These are phyloP conservation scores for Phialophora chinensis DNA, from an alignment of 2,329 filamentous ascomycete species.

Conservation along the genomic window DNA sequence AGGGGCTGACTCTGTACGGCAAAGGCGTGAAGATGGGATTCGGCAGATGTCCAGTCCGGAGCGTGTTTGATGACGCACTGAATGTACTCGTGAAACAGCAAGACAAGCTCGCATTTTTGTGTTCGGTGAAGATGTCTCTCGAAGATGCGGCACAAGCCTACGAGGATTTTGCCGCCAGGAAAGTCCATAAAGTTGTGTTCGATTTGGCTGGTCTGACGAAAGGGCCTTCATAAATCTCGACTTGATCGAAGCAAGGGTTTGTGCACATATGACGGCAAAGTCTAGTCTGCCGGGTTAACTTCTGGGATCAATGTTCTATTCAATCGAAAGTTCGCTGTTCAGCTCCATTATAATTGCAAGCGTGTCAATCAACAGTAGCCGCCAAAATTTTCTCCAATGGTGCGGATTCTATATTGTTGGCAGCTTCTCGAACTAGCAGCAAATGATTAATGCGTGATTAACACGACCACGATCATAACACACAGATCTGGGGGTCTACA, in stretches of 20 bases:
- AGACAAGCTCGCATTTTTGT: slow-evolving; percentile 61
- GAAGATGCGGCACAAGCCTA: slow-evolving; percentile 33
- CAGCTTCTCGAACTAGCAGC: too few species aligned
- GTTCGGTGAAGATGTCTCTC: slow-evolving; percentile 9
- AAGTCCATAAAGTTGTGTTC: slow-evolving; percentile 18
- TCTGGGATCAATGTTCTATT: too few species aligned
- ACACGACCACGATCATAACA: too few species aligned
- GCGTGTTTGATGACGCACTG: slow-evolving; percentile 70
- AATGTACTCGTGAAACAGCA: slow-evolving; percentile 70
- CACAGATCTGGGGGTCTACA: too few species aligned
- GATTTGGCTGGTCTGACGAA: slow-evolving; percentile 3
- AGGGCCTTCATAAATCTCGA: background rate
- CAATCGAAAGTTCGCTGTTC: too few species aligned
- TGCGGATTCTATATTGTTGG: too few species aligned
- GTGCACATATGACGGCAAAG: too few species aligned
- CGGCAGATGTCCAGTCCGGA: slow-evolving; percentile 76
- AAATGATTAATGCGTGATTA: too few species aligned
- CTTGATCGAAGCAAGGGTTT: background rate
- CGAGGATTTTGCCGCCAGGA: slow-evolving; percentile 27
- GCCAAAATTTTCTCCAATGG: too few species aligned
- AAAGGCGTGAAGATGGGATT: slow-evolving; percentile 64
- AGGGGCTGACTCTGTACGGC: slow-evolving; percentile 16
- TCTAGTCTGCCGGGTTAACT: too few species aligned
- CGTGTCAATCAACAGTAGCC: too few species aligned
- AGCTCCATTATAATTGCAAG: too few species aligned